A percentile compares a stretch with the other conserved stretches of the same genome.
Evolutionary conservation across 371 early-diverging fungal species (phyloP).

Genomic region (Hamiltosporidium tvaerminnensis): DNA sequence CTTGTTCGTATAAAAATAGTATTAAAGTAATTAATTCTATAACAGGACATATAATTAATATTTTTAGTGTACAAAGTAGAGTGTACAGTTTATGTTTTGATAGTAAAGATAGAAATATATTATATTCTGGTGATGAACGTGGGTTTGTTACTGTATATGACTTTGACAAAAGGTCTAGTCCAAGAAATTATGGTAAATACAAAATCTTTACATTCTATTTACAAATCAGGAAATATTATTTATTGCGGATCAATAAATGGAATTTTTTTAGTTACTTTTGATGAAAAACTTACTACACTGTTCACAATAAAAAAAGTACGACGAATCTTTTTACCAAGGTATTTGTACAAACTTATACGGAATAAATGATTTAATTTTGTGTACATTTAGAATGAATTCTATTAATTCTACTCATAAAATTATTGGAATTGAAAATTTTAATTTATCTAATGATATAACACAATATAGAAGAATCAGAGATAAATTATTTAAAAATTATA

Average conservation of each 20-base stretch:
- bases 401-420: background rate
- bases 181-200: background rate
- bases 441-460: background rate
- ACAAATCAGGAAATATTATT: background rate
- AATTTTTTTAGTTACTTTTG: background rate
- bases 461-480: background rate
- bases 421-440: background rate
- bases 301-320: background rate
- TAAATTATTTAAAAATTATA: background rate
- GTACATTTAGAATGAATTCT: background rate
- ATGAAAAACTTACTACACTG: background rate
- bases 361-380: background rate
- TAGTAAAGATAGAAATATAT: conserved; percentile 10
- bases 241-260: too few relatives aligned
- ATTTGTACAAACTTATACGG: background rate
- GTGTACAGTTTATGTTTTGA: conserved; percentile 16
- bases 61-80: background rate
- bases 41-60: conserved; percentile 6
- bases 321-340: background rate
- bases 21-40: conserved; percentile 25
- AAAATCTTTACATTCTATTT: background rate
- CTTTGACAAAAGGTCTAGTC: background rate
- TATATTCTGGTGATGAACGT: conserved; percentile 22
- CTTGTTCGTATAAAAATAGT: conserved; percentile 4
- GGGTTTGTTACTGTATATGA: conserved; percentile 18